These are phyloP conservation scores for Termitomyces eurrhizus DNA, from an alignment of 768 basidiomycete genomes.

Conservation along the genomic window DNA sequence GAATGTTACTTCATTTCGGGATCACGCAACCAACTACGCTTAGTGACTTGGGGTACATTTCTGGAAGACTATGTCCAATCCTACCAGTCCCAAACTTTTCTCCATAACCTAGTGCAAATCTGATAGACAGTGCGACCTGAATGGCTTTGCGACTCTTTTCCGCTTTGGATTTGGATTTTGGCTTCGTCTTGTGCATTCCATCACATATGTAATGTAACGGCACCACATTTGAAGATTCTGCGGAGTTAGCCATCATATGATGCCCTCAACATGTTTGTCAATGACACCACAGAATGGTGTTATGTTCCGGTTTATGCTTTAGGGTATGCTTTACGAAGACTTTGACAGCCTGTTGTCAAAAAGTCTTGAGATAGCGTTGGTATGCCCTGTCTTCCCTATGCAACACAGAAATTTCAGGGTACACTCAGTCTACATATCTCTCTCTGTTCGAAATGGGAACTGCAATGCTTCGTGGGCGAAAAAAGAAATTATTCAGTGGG, in stretches of 20 bases:
- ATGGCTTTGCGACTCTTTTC: not conserved
- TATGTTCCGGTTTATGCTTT: not conserved
- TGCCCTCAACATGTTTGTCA: too few relatives aligned
- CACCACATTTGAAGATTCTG: not conserved
- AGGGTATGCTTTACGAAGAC: not conserved
- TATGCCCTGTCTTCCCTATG: not conserved
- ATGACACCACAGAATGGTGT: too few relatives aligned
- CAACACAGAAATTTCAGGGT: not conserved
- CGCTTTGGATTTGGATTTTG: not conserved
- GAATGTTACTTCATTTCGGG: too few relatives aligned
- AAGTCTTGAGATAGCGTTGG: not conserved
- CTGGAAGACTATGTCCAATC: slow-evolving; percentile 92
- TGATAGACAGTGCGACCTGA: not conserved
- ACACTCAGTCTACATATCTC: not conserved
- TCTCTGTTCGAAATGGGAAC: not conserved
- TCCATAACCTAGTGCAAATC: not conserved
- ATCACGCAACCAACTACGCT: slow-evolving; percentile 50
- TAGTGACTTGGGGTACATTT: slow-evolving; percentile 87
- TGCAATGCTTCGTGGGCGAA: not conserved
- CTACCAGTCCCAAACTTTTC: slow-evolving; percentile 64
- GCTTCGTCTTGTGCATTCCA: too few relatives aligned
- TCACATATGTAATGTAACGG: not conserved
- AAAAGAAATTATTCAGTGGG: not conserved
- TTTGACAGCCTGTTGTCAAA: not conserved
- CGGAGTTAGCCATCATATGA: too few relatives aligned